These are phyloP conservation scores for Kingdonia uniflora DNA, from an alignment of 164 flowering plant species.

Conservation along the genomic window DNA sequence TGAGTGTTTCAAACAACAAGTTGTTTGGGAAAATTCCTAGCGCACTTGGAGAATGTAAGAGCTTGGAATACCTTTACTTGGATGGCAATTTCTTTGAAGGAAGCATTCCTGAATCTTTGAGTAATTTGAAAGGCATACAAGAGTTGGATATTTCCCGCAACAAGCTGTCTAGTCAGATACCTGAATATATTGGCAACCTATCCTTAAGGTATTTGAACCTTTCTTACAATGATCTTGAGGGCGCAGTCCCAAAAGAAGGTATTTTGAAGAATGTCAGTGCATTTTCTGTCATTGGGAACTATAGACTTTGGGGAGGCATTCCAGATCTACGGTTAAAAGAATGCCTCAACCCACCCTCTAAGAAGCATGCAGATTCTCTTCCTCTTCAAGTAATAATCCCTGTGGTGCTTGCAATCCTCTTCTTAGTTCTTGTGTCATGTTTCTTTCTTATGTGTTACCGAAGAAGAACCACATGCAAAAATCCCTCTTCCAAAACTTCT, in stretches of 20 bases:
- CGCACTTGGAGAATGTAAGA: not conserved
- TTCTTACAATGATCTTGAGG: not conserved
- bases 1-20: not conserved
- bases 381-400: not conserved
- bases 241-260: not conserved
- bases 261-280: slow-evolving; percentile 1
- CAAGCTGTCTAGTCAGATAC: not conserved
- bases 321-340: not conserved
- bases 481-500: too few relatives aligned
- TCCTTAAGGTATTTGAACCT: not conserved
- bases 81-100: slow-evolving; percentile 16
- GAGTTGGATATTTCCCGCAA: not conserved
- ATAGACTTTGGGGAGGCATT: not conserved
- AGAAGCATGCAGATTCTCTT: not conserved
- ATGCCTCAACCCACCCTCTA: not conserved
- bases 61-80: not conserved
- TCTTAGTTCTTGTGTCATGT: too few relatives aligned
- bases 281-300: not conserved
- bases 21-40: not conserved
- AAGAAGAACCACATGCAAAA: too few relatives aligned
- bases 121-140: not conserved
- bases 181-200: not conserved
- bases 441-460: too few relatives aligned
- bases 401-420: too few relatives aligned
- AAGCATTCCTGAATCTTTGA: slow-evolving; percentile 16